Conservation (phyloP, 2,329 filamentous ascomycete genomes). For the Ophiostoma montium region DNA sequence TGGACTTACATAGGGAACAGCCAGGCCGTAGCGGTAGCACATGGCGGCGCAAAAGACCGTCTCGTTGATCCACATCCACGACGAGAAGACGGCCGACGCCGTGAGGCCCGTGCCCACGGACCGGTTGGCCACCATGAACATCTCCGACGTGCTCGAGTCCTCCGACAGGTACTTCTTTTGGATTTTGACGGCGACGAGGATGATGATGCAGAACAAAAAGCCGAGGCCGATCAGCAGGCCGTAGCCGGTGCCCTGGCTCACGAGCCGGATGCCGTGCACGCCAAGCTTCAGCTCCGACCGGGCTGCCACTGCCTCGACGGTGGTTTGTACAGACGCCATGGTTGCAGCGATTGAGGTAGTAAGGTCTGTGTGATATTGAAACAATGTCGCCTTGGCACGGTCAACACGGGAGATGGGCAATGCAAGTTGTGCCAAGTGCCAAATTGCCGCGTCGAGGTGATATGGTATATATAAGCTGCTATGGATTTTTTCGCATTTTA, state of each 20-base stretch:
- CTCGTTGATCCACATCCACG: conserved; percentile 30
- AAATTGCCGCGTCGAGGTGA: too few species aligned
- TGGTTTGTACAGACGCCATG: neutral
- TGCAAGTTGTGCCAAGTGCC: too few species aligned
- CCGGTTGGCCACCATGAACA: conserved; percentile 26
- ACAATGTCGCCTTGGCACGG: too few species aligned
- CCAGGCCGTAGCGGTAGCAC: conserved; percentile 18
- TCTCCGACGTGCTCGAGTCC: conserved; percentile 29
- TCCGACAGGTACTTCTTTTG: conserved; percentile 29
- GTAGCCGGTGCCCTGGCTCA: conserved; percentile 10
- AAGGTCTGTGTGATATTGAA: too few species aligned
- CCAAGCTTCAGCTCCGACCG: conserved; percentile 1
- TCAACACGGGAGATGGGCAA: too few species aligned
- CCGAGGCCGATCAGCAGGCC: conserved; percentile 28
- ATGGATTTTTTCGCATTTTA: too few species aligned
- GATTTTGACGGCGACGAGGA: conserved; percentile 27
- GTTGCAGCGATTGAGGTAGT: neutral
- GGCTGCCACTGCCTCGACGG: too few species aligned
- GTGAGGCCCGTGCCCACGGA: conserved; percentile 19
- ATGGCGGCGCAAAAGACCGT: conserved; percentile 24
- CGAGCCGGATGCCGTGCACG: conserved; percentile 5
- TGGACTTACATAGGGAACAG: conserved; percentile 14
- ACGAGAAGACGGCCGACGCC: conserved; percentile 20
- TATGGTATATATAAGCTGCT: too few species aligned
- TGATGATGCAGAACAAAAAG: conserved; percentile 25